Base-by-base conservation (phyloP, 805 yeast species). In the Cyberlindnera amylophila region DNA sequence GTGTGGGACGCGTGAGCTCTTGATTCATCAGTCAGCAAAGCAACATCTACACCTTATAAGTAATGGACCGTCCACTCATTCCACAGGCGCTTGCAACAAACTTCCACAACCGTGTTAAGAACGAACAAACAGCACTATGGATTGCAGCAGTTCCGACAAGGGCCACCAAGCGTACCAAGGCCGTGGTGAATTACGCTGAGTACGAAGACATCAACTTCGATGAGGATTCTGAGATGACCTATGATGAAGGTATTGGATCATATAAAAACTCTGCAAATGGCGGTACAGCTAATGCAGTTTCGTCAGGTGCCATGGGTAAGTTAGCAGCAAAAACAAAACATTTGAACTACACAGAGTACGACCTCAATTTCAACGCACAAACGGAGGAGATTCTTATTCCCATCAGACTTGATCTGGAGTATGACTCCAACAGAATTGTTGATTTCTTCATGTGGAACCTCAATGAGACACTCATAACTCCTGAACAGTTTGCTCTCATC, bases 371-470 rank as follows among this genome's bases (percentile, higher is more conserved):
- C 7, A 58, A 59, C 32, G 42, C 55, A 7, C 41, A 65, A 6
- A 33, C 36, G 2, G 95, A 95, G 1, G 86, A 80, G 46, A 77
- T 80, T 74, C 80, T 86, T 45, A 87, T 90, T 9, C 99, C 99
- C 2, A 79, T 93, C 21, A 72, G 96, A 47, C 67, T 93, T 21
- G 96, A 87, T 45, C 75, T 93, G 50, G 96, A 90, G 50, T 75
- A 78, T 49, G 95, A 88, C 53, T 88, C 81, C n/a, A 85, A 84
- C 64, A 79, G 84, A 55, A 74, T 93, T 33, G 75, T 86, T 29
- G 99, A 93, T 60, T 86, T 95, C 1, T 83, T 93, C 53, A 71
- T 89, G 41, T 93, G 98, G 98, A 90, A 93, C 61, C 59, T 83
- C 41, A 79, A 86, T 57, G 99, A 93, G 55, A 66, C 75, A n/a